Percentiles rank a stretch among this genome's conserved stretches.
Evolutionary conservation across 768 basidiomycete genomes (phyloP).

Genomic region (Podaxis sp.): DNA sequence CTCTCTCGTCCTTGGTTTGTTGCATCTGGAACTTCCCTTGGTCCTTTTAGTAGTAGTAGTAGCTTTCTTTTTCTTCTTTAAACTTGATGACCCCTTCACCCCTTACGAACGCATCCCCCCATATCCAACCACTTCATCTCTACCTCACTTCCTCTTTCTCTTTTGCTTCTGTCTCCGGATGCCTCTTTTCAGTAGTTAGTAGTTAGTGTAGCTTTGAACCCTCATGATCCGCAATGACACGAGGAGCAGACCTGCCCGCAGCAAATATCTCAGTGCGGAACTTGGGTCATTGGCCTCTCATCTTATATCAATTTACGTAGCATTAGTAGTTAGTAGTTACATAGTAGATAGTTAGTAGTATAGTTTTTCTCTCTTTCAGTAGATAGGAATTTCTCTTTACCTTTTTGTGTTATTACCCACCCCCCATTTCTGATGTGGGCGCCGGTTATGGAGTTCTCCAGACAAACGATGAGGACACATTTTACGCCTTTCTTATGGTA

Average conservation of each 20-base stretch:
- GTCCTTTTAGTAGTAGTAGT: constrained; percentile 32
- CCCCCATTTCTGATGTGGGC: not conserved
- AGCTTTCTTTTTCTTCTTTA: constrained; percentile 15
- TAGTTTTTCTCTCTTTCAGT: constrained; percentile 42
- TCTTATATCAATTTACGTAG: constrained; percentile 43
- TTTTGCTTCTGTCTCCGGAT: constrained; percentile 16
- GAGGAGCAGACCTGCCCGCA: constrained; percentile 6
- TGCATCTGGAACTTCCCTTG: constrained; percentile 47
- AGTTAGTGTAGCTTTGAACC: constrained; percentile 17
- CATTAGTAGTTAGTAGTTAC: constrained; percentile 46
- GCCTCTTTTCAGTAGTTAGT: constrained; percentile 21
- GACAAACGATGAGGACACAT: constrained; percentile 7
- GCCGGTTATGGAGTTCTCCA: not conserved
- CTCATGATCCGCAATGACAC: not conserved
- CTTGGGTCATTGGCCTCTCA: constrained; percentile 5
- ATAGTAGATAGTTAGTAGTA: constrained; percentile 41
- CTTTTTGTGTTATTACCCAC: constrained; percentile 4
- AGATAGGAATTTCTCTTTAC: constrained; percentile 12
- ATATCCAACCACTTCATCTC: not conserved
- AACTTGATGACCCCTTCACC: constrained; percentile 8
- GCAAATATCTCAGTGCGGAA: constrained; percentile 4
- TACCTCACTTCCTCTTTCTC: constrained; percentile 1
- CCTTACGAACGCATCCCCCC: not conserved
- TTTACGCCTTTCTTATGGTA: not conserved
- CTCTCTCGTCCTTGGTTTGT: constrained; percentile 36